A percentile compares a stretch with the other conserved stretches of the same genome.
Conservation (phyloP, 2,329 filamentous ascomycete species). For the Stagonosporopsis vannaccii region DNA sequence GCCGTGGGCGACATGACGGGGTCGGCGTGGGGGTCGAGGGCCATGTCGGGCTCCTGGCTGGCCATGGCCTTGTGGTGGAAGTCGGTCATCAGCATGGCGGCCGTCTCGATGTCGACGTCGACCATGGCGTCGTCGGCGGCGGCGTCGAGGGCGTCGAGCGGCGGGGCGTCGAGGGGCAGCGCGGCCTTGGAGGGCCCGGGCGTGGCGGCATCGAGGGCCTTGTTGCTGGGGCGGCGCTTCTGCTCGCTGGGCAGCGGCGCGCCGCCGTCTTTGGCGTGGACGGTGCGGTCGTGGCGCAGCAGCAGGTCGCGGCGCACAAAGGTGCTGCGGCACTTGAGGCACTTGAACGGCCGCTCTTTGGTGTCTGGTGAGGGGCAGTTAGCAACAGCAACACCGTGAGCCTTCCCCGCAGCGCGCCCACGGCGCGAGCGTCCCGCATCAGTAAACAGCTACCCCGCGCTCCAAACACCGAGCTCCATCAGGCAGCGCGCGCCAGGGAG, state of each 20-base stretch:
- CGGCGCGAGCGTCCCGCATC: slow-evolving; percentile 43
- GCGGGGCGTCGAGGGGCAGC: slow-evolving; percentile 82
- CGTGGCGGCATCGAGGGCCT: slow-evolving; percentile 64
- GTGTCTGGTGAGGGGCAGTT: slow-evolving; percentile 72
- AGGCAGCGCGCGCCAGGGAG: slow-evolving; percentile 9
- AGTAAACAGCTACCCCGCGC: slow-evolving; percentile 41
- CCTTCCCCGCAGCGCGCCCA: slow-evolving; percentile 46
- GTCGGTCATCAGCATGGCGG: slow-evolving; percentile 98
- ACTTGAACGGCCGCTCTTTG: slow-evolving; percentile 98
- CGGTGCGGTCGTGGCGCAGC: slow-evolving; percentile 95
- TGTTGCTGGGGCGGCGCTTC: slow-evolving; percentile 79
- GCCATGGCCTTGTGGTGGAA: slow-evolving; percentile 95
- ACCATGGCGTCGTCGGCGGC: slow-evolving; percentile 89
- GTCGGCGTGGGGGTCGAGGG: slow-evolving; percentile 61
- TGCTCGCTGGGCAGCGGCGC: slow-evolving; percentile 92
- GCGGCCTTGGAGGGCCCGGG: slow-evolving; percentile 73
- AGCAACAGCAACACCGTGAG: slow-evolving; percentile 32
- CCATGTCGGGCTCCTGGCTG: slow-evolving; percentile 67
- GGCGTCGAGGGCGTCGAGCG: slow-evolving; percentile 90
- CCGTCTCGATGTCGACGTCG: slow-evolving; percentile 96
- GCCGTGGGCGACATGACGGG: slow-evolving; percentile 77
- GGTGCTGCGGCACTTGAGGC: slow-evolving; percentile 96
- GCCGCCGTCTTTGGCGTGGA: slow-evolving; percentile 97
- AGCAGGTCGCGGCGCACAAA: slow-evolving; percentile 97
- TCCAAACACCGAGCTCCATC: slow-evolving; percentile 36